Evolutionary conservation across 2,329 filamentous ascomycete genomes (phyloP), one percentile per base, ranked within the genome.

Genomic region (Dothideomycetidae sp.): DNA sequence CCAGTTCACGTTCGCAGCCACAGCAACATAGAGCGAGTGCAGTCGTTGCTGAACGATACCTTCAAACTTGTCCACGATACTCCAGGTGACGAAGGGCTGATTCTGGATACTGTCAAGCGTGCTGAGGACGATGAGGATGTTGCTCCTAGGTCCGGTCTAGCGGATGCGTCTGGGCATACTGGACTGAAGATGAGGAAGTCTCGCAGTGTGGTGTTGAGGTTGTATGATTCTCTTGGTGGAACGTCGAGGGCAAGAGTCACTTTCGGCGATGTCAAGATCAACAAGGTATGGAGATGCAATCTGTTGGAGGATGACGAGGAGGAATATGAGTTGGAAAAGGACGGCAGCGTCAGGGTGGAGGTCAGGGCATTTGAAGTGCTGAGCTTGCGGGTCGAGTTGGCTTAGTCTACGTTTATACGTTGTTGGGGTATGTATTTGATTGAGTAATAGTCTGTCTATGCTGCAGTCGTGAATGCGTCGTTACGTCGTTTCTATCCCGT

Each of bases 61-160:
- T 72, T 94, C 52, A 70, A 70, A 43, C 60, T 94, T n/a, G 65
- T 66, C 1, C 30, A 40, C 0, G 45, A 47, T 4, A 46, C 46
- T n/a, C 28, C 30, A 12, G 26, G 14, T 2, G 78, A 78, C 31
- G 16, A 35, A 10, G 78, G 80, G 2, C 63, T 98, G 13, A 66
- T 98, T 3, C 65, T 98, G 1, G 90, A 98, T 54, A 79, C 78
- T 1, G 70, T 98, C 57, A 98, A 98, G 69, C 78, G 90, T 40
- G 90, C 83, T 13, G 66, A 70, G 48, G 66, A 70, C 41, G 66
- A 69, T 36, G 62, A 61, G 29, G 67, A 66, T 37, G 63, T 85
- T 3, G 61, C 56, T 18, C 70, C 72, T 3, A 35, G 13, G 4
- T 33, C 29, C 10, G 36, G 36, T 3, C 21, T 38, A 17, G 36